Base-by-base conservation (phyloP, 176 grass and related monocot species). In the Ensete ventricosum region DNA sequence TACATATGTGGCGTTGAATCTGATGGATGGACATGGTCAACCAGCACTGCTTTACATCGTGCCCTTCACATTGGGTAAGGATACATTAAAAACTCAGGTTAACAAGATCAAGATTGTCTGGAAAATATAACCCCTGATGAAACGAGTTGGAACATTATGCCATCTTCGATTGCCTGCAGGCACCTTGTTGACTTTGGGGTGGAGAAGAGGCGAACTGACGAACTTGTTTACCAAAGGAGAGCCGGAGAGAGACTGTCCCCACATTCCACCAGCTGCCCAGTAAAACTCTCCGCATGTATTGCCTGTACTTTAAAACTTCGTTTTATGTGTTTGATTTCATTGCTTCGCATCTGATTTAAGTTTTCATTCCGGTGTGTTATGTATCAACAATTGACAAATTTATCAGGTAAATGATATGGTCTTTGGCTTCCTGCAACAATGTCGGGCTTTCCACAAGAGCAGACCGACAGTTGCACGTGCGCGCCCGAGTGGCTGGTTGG, bases 21-120 rank as follows among this genome's bases (percentile, higher is more conserved):
- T 97, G 67, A 97, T 97, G 93, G 93, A 97, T 77, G 93, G 90
- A 1, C 85, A 97, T 77, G 93, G 90, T 12, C 93, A 92, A 67
- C 93, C 93, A 6, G 90, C 90, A 78, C 85, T 97, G 77, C 82
- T 97, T 71, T 97, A 97, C 72, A 91, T 97, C 14, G 93, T 97
- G 24, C 93, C 93, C 73, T 97, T 97, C 88, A 93, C 90, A 9
- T 82, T 97, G 11, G 82, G 93, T 92, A 82, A 90, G 89, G 20
- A 65, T 65, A 6, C 34, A 43, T 25, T 25, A 6, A 0, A 34
- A 43, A 43, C 34, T 6, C 34, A 43, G 34, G 5, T 43, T 43
- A 43, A 43, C 34, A 6, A 43, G 34, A 6, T 43, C 4, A 43
- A 6, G 34, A 43, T 43, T 43, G 34, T 43, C 34, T 34, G 0